Evolutionary conservation across 352 stramenopile genomes (phyloP), one percentile per base, ranked within the genome.

Genomic region (Aphanomyces invadans): DNA sequence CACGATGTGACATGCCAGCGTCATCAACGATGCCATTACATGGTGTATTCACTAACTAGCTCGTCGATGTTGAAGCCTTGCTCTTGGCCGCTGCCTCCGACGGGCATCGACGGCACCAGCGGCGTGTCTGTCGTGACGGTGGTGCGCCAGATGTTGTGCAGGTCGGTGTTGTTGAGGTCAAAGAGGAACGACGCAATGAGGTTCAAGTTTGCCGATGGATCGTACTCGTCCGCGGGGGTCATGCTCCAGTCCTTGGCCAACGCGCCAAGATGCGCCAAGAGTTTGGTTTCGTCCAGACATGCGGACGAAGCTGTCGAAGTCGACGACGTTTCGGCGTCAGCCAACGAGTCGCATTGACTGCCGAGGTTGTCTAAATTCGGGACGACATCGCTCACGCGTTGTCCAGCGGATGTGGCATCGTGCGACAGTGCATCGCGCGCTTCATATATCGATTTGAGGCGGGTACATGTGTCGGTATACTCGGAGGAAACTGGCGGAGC

Each of bases 61-160:
- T 62, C 53, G 53, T 62, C 53, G 36, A 62, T 46, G 53, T 62
- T 62, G 53, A 62, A 62, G 53, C 53, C 53, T n/a, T 46, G 33
- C 29, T 62, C 53, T 44, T 62, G 29, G 9, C 53, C 53, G 36
- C 17, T 23, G 28, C 15, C 23, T 5, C 25, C 49, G 19, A 57
- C 49, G 11, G 33, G 29, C 29, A 62, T 62, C 29, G 53, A 48
- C 31, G 53, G 53, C 31, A 62, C 46, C 29, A 62, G 53, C 53
- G 53, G 7, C 32, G 53, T 44, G 12, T 62, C 53, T 19, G 29
- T 36, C n/a, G 53, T 11, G 36, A 44, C 31, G n/a, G 53, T 42
- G 19, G 53, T 25, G 12, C 33, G 29, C 53, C 53, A 62, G 4
- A 62, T 46, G 36, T 62, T 31, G 36, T 48, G 29, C 29, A 62